Base-by-base conservation (phyloP, 371 early-diverging fungal species). In the Zychaea mexicana region DNA sequence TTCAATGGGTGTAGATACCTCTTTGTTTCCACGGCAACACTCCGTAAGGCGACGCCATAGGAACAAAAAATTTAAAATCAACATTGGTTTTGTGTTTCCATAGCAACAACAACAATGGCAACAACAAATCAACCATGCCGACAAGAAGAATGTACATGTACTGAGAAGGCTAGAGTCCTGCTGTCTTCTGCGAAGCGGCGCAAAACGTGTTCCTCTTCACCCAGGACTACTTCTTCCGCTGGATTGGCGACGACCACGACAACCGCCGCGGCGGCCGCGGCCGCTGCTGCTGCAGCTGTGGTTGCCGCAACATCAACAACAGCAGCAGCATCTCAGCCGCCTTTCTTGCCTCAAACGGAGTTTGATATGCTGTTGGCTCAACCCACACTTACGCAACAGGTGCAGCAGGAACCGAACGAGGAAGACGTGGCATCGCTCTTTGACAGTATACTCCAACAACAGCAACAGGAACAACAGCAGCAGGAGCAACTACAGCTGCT, bases 391-490 rank as follows among this genome's bases (percentile, higher is more conserved):
- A 42, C 42, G 42, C 42, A 42, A 42, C 13, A 42, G 42, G n/a
- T 42, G 42, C 42, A 1, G 32, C 32, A 33, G 30, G 36, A 27
- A 2, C 7, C 21, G 8, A 19, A 33, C 19, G 36, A 33, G 30
- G 36, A 31, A 33, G 56, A 56, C 36, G 36, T 33, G 13, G 13
- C 30, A 19, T 5, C 13, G 36, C 33, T 33, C 36, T 21, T 56
- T 9, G 36, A 56, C 36, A 33, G 45, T 42, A 58, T 42, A 17
- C 27, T 39, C 45, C 45, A 39, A 38, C 38, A 57, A 24, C 56
- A 55, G 22, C 56, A 55, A 21, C 55, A 32, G 27, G 15, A 55
- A 33, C 57, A 32, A n/a, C 57, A 57, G 12, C 22, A 30, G n/a
- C 45, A 59, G 12, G n/a, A 24, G 8, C 45, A 39, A 38, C 38